Percentiles rank a stretch among this genome's conserved stretches.
phyloP scores from a whole-genome alignment of 768 basidiomycete genomes.

The Podaxis sp. region DNA sequence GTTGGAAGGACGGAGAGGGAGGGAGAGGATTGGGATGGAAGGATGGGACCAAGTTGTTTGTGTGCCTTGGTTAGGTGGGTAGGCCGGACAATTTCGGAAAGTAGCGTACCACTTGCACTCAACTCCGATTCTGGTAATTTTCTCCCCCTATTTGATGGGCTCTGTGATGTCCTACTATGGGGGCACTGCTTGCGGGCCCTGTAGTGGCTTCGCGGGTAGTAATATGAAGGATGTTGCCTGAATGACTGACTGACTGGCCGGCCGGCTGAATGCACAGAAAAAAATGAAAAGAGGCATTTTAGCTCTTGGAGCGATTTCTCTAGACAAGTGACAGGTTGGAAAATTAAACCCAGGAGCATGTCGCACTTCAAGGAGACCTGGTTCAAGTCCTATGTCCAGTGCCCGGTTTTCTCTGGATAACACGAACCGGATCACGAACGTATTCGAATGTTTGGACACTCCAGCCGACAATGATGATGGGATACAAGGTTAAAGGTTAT shows the following conservation, averaged over 20 bases:
- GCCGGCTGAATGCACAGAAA: background rate
- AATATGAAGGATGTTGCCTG: too few species aligned
- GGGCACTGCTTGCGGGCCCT: too few species aligned
- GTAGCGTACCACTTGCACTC: background rate
- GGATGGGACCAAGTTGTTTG: slow-evolving; percentile 8
- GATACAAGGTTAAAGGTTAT: background rate
- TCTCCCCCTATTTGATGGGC: slow-evolving; percentile 1
- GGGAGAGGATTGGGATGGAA: slow-evolving; percentile 14
- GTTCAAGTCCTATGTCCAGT: too few species aligned
- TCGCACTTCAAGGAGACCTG: background rate
- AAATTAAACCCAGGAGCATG: background rate
- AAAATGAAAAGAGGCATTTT: background rate
- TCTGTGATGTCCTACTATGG: too few species aligned
- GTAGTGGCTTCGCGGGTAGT: too few species aligned
- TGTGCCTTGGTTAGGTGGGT: slow-evolving; percentile 11
- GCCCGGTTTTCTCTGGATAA: too few species aligned
- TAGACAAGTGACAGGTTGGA: background rate
- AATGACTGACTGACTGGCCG: too few species aligned
- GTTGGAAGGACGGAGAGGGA: slow-evolving; percentile 24
- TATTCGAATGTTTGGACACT: background rate
- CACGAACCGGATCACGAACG: too few species aligned
- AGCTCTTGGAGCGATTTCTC: background rate
- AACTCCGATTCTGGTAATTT: slow-evolving; percentile 9
- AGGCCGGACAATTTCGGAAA: slow-evolving; percentile 13
- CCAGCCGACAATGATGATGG: background rate